Percentiles rank a stretch among this genome's conserved stretches.
Evolutionary conservation across 148 eudicot genomes (phyloP).

Genomic region (Chenopodium formosanum): DNA sequence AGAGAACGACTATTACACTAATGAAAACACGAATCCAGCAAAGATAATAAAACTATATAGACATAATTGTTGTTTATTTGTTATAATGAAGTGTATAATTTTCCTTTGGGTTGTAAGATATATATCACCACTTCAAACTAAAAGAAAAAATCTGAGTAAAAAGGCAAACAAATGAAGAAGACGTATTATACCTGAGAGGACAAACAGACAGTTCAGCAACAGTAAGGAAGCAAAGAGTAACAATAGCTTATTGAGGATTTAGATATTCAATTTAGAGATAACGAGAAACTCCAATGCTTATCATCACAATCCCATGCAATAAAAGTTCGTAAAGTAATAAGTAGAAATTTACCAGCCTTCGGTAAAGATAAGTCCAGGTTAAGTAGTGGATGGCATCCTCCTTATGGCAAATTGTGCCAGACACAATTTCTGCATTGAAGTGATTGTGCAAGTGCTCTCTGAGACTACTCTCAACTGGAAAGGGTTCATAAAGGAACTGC

Average conservation of each 20-base stretch:
- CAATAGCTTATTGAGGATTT: background rate
- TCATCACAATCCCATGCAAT: background rate
- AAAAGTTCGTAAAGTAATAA: background rate
- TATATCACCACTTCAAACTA: background rate
- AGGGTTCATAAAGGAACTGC: conserved; percentile 97
- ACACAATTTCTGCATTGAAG: conserved; percentile 92
- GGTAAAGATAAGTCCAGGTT: conserved; percentile 91
- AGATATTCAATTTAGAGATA: background rate
- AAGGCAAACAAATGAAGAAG: background rate
- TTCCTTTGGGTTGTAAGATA: background rate
- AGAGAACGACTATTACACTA: too few relatives aligned
- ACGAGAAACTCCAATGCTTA: background rate
- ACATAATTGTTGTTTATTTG: background rate
- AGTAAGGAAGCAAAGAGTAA: background rate
- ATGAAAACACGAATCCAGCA: too few relatives aligned
- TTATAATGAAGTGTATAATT: background rate
- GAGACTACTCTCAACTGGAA: conserved; percentile 98
- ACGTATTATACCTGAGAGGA: background rate
- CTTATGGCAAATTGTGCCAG: conserved; percentile 85
- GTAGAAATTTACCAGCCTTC: conserved; percentile 64
- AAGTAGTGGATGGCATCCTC: conserved; percentile 96
- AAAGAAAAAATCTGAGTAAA: background rate
- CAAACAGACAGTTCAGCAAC: background rate
- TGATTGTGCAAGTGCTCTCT: conserved; percentile 92
- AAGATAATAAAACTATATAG: background rate